Base-by-base conservation (phyloP, 768 basidiomycete species). In the Phlebiopsis gigantea region DNA sequence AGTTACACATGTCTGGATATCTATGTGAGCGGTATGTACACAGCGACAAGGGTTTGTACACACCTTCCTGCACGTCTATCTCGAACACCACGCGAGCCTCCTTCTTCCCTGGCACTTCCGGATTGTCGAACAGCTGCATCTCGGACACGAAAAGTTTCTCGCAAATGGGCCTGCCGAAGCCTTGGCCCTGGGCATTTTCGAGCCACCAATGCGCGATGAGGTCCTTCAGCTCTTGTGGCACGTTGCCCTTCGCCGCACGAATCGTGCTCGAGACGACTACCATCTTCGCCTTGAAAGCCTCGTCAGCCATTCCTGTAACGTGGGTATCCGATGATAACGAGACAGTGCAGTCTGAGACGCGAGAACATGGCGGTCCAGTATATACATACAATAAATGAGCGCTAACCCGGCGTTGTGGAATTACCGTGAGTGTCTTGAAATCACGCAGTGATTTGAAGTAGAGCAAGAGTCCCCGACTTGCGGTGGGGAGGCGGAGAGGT, bases 81-180 rank as follows among this genome's bases (percentile, higher is more conserved):
- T 71, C 68, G 49, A 67, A 71, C 8, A 72, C 66, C 7, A 72
- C 56, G 44, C 61, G 61, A 0, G 61, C 66, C 31, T 39, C 50
- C 53, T 72, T 68, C 66, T 66, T 69, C 21, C 60, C 46, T 10
- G 67, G 61, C 53, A 70, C 71, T 42, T 72, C 71, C 17, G 53
- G 57, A 44, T 70, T 69, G 8, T 50, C 58, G 15, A 29, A 29
- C 3, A 56, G 53, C 25, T 39, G 19, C 34, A 56, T 39, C 8
- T 56, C 50, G 21, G 58, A 52, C 12, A 53, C 55, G 19, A 43
- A 39, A 26, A 59, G 53, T 22, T 54, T 44, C 25, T 26, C 50
- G 50, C 50, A 51, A 8, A 58, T 31, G 3, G 26, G 6, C 10
- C 34, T 6, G 42, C 50, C 57, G 26, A 58, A 58, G 24, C 57